Percentiles rank a stretch among this genome's conserved stretches.
Evolutionary conservation across 2,329 filamentous ascomycete species (phyloP).

Genomic region (Blastomyces silverae): DNA sequence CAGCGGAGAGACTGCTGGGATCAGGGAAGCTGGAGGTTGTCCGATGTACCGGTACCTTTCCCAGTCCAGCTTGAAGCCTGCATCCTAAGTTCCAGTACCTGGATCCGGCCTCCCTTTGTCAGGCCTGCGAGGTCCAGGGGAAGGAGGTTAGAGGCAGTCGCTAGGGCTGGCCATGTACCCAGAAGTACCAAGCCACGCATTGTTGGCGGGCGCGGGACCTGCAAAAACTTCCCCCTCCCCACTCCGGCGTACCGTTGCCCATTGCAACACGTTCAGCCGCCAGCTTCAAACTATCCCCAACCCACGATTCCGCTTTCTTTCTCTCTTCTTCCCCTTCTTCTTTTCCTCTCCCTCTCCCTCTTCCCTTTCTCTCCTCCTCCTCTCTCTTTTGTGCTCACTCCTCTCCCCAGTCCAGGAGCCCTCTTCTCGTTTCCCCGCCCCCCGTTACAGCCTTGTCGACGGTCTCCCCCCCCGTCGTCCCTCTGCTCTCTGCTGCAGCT

Average conservation of each 20-base stretch:
- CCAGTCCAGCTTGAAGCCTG: neutral
- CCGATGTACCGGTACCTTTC: constrained; percentile 6
- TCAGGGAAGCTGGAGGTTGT: neutral
- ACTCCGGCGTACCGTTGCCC: constrained; percentile 21
- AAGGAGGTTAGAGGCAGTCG: neutral
- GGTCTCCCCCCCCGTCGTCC: constrained; percentile 24
- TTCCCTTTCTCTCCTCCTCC: constrained; percentile 19
- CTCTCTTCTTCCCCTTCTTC: constrained; percentile 6
- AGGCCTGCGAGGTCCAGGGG: neutral
- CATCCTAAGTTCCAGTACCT: constrained; percentile 8
- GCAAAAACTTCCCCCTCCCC: constrained; percentile 14
- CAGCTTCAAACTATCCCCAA: constrained; percentile 11
- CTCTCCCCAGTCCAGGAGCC: constrained; percentile 23
- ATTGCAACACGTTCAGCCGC: constrained; percentile 21
- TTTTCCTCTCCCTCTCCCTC: constrained; percentile 14
- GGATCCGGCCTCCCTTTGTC: neutral
- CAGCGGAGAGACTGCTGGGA: neutral
- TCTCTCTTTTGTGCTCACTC: constrained; percentile 22
- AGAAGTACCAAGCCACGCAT: neutral
- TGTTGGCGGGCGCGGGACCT: constrained; percentile 1
- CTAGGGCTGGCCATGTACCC: neutral
- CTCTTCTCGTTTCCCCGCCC: constrained; percentile 18
- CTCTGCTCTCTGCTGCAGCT: constrained; percentile 12
- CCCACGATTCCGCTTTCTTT: constrained; percentile 7
- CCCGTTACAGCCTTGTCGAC: constrained; percentile 20